phyloP scores from a whole-genome alignment of 2,329 filamentous ascomycete species.

The Westerdykella sp. region DNA sequence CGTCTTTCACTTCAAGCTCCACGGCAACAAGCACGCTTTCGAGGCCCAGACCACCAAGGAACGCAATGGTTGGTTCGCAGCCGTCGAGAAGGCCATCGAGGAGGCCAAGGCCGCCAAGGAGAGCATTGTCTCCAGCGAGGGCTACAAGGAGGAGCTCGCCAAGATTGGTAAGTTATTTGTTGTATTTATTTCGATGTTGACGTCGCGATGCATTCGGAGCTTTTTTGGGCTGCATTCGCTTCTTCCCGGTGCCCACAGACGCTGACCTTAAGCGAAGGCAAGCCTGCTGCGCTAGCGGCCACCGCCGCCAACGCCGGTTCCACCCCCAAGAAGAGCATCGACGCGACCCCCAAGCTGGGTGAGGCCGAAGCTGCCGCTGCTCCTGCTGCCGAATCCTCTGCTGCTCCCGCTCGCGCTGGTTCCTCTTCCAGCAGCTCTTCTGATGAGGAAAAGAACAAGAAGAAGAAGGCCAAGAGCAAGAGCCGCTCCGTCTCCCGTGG shows the following conservation, averaged over 20 bases:
- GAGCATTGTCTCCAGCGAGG: constrained; percentile 68
- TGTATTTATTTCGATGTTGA: constrained; percentile 6
- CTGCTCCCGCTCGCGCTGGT: constrained; percentile 32
- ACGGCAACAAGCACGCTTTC: constrained; percentile 89
- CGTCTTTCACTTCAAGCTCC: constrained; percentile 81
- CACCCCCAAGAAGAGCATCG: constrained; percentile 44
- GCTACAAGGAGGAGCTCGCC: constrained; percentile 81
- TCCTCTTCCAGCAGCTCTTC: constrained; percentile 37
- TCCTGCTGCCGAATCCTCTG: constrained; percentile 19
- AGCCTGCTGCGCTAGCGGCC: constrained; percentile 37
- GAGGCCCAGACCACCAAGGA: constrained; percentile 69
- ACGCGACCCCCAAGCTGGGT: constrained; percentile 38
- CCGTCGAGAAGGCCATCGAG: constrained; percentile 72
- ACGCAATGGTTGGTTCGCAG: constrained; percentile 86
- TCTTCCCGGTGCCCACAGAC: constrained; percentile 22
- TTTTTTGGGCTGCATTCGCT: constrained; percentile 23
- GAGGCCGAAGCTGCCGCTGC: constrained; percentile 17
- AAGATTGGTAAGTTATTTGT: constrained; percentile 52
- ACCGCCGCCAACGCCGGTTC: constrained; percentile 36
- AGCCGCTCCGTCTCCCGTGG: constrained; percentile 55
- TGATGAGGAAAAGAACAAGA: constrained; percentile 43
- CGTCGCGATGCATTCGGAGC: constrained; percentile 16
- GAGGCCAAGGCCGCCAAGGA: constrained; percentile 79
- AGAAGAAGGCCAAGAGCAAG: constrained; percentile 48
- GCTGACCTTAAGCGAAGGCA: constrained; percentile 37